These are phyloP conservation scores for Saposhnikovia divaricata DNA, from an alignment of 129 eudicot genomes.

Conservation along the genomic window DNA sequence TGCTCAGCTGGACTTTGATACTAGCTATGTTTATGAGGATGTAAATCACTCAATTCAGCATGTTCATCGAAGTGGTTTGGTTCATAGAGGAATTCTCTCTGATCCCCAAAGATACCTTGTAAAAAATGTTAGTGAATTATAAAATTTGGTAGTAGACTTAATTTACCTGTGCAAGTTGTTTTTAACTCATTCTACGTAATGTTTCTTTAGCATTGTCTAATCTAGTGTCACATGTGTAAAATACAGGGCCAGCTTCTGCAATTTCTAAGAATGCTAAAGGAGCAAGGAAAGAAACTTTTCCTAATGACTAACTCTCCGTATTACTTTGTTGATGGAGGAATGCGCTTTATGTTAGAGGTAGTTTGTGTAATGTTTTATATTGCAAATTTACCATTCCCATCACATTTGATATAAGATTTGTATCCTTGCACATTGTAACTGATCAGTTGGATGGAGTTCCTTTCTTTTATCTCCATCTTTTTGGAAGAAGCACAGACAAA, in stretches of 20 bases:
- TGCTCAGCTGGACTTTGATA: slow-evolving; percentile 85
- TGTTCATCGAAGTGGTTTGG: slow-evolving; percentile 89
- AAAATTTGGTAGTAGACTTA: background rate
- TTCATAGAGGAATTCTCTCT: slow-evolving; percentile 71
- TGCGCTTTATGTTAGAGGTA: slow-evolving; percentile 98
- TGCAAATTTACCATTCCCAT: slow-evolving; percentile 4
- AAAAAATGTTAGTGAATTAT: slow-evolving; percentile 60
- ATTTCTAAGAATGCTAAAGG: slow-evolving; percentile 76
- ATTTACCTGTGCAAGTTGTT: background rate
- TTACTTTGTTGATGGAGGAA: slow-evolving; percentile 99
- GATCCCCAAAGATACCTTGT: slow-evolving; percentile 87
- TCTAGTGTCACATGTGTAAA: slow-evolving; percentile 14
- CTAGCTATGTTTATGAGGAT: slow-evolving; percentile 88
- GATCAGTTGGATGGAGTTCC: background rate
- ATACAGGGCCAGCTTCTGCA: slow-evolving; percentile 59
- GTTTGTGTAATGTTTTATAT: background rate
- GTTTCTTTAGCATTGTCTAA: slow-evolving; percentile 9
- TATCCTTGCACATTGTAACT: background rate
- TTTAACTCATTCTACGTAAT: background rate
- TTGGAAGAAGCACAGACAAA: background rate
- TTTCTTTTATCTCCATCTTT: background rate
- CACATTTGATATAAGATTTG: background rate
- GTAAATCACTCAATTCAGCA: slow-evolving; percentile 89
- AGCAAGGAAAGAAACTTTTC: slow-evolving; percentile 92
- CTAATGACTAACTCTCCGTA: slow-evolving; percentile 92